Percentiles rank a stretch among this genome's conserved stretches.
These are phyloP conservation scores for Actinomucor elegans DNA, from an alignment of 371 early-diverging fungal species.

Conservation along the genomic window DNA sequence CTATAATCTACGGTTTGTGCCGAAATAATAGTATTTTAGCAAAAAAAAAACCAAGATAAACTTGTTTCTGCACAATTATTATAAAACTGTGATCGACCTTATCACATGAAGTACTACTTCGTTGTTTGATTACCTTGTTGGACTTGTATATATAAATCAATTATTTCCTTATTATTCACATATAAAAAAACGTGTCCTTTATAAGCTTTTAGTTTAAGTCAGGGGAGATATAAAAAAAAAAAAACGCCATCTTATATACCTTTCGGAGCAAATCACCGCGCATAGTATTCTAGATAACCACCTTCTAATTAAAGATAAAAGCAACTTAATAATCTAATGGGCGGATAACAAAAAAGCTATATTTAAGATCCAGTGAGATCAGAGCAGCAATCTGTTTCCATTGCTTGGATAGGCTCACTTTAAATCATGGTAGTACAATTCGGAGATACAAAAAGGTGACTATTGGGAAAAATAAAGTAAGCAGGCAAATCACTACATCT, in stretches of 20 bases:
- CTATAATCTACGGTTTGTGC: not conserved
- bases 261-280: constrained; percentile 18
- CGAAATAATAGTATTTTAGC: not conserved
- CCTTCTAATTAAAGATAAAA: not conserved
- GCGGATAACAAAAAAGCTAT: not conserved
- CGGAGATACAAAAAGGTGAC: constrained; percentile 12
- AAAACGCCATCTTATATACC: not conserved
- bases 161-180: not conserved
- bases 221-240: constrained; percentile 2
- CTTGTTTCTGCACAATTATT: not conserved
- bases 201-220: constrained; percentile 1
- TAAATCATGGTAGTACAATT: not conserved
- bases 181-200: constrained; percentile 9
- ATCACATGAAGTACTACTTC: not conserved
- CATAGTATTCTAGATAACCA: not conserved
- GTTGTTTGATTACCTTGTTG: not conserved
- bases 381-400: not conserved
- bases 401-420: constrained; percentile 10
- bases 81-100: not conserved
- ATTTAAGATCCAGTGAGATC: not conserved
- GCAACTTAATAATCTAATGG: not conserved
- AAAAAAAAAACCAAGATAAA: not conserved
- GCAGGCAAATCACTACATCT: not conserved
- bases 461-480: constrained; percentile 22
- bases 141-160: not conserved